Evolutionary conservation across 306 rosid genomes (phyloP).

Genomic region (Fragaria iinumae): DNA sequence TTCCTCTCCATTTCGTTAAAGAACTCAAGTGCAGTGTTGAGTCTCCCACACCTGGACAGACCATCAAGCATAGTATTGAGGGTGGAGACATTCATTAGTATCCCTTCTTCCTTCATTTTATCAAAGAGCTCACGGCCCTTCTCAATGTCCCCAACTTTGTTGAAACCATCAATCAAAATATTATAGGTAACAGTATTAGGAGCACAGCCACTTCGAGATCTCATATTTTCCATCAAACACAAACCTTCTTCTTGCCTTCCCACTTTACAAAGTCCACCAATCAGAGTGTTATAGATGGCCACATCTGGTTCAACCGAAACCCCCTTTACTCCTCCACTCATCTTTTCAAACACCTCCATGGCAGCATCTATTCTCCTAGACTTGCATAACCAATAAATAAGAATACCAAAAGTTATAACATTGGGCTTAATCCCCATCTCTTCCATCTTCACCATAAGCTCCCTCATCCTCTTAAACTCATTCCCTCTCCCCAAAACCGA

Average conservation of each 20-base stretch:
- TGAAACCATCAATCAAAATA: conserved; percentile 74
- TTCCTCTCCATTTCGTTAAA: conserved; percentile 51
- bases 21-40: conserved; percentile 56
- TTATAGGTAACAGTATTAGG: conserved; percentile 63
- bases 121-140: conserved; percentile 48
- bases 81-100: conserved; percentile 57
- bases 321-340: conserved; percentile 40
- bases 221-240: conserved; percentile 61
- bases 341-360: conserved; percentile 47
- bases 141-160: conserved; percentile 59
- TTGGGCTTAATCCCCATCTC: conserved; percentile 50
- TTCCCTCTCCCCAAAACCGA: too few relatives aligned
- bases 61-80: conserved; percentile 68
- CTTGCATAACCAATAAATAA: conserved; percentile 60
- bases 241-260: conserved; percentile 80
- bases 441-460: conserved; percentile 61
- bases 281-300: conserved; percentile 58
- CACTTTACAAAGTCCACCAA: conserved; percentile 81
- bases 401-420: conserved; percentile 66
- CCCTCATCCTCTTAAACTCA: conserved; percentile 58
- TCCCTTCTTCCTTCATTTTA: conserved; percentile 56
- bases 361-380: conserved; percentile 71
- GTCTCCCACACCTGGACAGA: conserved; percentile 63
- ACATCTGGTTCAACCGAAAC: conserved; percentile 54
- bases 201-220: conserved; percentile 23